These are phyloP conservation scores for Saccharomycopsis fodiens DNA, from an alignment of 805 yeast species.

Conservation along the genomic window DNA sequence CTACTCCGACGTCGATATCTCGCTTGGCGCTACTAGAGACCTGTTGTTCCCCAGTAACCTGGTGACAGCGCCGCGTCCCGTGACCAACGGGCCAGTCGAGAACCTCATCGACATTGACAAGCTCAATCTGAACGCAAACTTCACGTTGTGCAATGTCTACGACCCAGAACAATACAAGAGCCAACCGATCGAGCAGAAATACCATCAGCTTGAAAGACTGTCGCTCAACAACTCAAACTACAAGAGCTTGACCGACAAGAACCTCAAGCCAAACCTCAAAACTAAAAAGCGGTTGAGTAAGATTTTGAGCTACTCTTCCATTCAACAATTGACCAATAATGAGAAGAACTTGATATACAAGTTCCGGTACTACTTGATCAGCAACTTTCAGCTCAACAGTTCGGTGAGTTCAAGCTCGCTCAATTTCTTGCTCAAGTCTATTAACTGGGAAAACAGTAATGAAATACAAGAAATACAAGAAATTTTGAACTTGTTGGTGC, in stretches of 20 bases:
- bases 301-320: slow-evolving; percentile 74
- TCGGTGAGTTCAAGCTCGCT: slow-evolving; percentile 41
- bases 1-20: slow-evolving; percentile 15
- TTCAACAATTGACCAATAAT: slow-evolving; percentile 68
- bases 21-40: neutral
- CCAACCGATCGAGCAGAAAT: slow-evolving; percentile 86
- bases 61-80: neutral
- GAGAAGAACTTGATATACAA: slow-evolving; percentile 89
- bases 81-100: slow-evolving; percentile 22
- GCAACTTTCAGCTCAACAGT: slow-evolving; percentile 30
- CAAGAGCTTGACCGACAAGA: slow-evolving; percentile 44
- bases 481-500: slow-evolving; percentile 61
- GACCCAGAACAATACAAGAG: slow-evolving; percentile 63
- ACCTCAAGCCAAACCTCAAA: slow-evolving; percentile 81
- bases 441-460: slow-evolving; percentile 77
- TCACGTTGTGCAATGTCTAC: slow-evolving; percentile 36
- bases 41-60: neutral
- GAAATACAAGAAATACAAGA: slow-evolving; percentile 78
- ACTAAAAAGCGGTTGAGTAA: slow-evolving; percentile 63
- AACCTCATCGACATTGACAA: slow-evolving; percentile 27
- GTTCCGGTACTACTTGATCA: slow-evolving; percentile 73
- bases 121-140: slow-evolving; percentile 20
- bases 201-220: slow-evolving; percentile 74
- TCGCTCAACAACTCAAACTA: slow-evolving; percentile 54
- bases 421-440: slow-evolving; percentile 78